phyloP scores from a whole-genome alignment of 768 basidiomycete genomes.

The Lepiota brunneoincarnata region DNA sequence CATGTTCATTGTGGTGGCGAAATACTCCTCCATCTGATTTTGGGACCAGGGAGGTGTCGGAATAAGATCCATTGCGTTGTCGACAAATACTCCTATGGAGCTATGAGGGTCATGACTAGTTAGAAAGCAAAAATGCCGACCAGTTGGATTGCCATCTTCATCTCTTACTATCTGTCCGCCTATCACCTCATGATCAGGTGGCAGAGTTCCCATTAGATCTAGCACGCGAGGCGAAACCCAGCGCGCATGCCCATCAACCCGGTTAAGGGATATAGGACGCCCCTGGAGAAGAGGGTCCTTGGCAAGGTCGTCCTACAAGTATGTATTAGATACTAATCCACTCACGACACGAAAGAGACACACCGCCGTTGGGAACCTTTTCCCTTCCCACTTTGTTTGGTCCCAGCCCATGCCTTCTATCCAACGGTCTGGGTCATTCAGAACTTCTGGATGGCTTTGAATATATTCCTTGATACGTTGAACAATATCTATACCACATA shows the following conservation, averaged over 20 bases:
- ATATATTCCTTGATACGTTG: slow-evolving; percentile 60
- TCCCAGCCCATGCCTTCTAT: slow-evolving; percentile 93
- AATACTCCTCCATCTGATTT: slow-evolving; percentile 54
- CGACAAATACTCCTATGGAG: slow-evolving; percentile 69
- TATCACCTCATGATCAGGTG: slow-evolving; percentile 45
- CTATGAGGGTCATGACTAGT: not conserved
- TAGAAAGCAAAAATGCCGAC: slow-evolving; percentile 25
- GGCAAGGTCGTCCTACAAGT: slow-evolving; percentile 65
- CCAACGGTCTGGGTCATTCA: slow-evolving; percentile 57
- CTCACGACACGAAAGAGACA: slow-evolving; percentile 14
- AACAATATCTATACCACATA: slow-evolving; percentile 50
- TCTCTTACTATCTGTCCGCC: slow-evolving; percentile 79
- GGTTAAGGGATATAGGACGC: slow-evolving; percentile 67
- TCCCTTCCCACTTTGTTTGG: slow-evolving; percentile 72
- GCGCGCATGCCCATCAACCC: slow-evolving; percentile 81
- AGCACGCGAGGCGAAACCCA: slow-evolving; percentile 85
- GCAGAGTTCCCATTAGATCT: slow-evolving; percentile 58
- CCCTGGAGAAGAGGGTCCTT: slow-evolving; percentile 63
- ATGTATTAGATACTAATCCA: not conserved
- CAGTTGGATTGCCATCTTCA: slow-evolving; percentile 61
- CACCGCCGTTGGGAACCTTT: slow-evolving; percentile 73
- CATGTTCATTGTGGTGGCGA: slow-evolving; percentile 60
- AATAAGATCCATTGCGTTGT: slow-evolving; percentile 83
- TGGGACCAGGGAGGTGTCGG: slow-evolving; percentile 62
- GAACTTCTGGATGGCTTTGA: slow-evolving; percentile 50